Conservation (phyloP, 2,329 filamentous ascomycete species). For the Diaporthe citrichinensis region DNA sequence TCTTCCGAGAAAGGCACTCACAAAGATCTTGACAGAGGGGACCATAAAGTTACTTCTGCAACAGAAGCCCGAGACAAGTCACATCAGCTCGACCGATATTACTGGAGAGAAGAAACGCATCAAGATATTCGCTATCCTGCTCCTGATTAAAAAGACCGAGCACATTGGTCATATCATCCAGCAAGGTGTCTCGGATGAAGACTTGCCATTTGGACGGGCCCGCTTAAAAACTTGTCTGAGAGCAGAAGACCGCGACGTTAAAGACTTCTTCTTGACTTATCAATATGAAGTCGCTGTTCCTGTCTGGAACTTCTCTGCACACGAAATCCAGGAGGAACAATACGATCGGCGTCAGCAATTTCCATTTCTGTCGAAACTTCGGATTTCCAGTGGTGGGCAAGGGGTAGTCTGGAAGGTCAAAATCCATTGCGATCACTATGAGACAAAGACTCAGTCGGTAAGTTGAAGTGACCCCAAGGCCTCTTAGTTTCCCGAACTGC, state of each 20-base stretch:
- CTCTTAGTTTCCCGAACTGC: accelerated
- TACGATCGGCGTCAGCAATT: neutral
- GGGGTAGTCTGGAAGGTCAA: slow-evolving; percentile 1
- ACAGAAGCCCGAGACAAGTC: neutral
- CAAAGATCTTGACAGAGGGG: neutral
- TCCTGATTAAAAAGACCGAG: neutral
- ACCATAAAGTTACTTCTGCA: neutral
- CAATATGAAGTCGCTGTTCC: neutral
- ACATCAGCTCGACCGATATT: neutral
- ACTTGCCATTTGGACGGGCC: neutral
- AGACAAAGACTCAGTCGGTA: neutral
- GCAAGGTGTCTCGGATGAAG: neutral
- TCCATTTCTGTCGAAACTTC: neutral
- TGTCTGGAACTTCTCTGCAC: neutral
- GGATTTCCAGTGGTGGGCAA: neutral
- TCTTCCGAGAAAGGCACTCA: neutral
- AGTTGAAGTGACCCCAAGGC: neutral
- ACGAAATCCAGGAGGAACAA: neutral
- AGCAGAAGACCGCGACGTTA: neutral
- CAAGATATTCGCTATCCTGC: neutral
- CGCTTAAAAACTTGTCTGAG: neutral
- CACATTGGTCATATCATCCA: neutral
- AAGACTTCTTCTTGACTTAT: neutral
- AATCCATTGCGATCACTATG: slow-evolving; percentile 3
- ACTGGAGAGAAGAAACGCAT: neutral